Percentiles rank a stretch among this genome's conserved stretches.
Evolutionary conservation across 345 rosid species (phyloP).

Genomic region (Hypericum androsaemum): DNA sequence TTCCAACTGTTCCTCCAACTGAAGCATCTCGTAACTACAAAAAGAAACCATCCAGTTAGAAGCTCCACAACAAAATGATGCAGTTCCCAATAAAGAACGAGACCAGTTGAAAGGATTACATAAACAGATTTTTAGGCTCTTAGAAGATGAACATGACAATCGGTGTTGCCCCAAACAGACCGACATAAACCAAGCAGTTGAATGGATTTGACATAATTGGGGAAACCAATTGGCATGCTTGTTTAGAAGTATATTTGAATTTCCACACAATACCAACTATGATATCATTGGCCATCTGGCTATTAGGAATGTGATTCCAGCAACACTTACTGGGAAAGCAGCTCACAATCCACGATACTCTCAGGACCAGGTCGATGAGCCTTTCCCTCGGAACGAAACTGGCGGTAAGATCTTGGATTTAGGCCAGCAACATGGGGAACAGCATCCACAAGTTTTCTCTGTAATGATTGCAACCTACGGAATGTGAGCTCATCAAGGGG

Average conservation of each 20-base stretch:
- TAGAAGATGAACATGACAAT: too few relatives aligned
- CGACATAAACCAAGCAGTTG: too few relatives aligned
- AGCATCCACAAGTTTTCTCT: constrained; percentile 78
- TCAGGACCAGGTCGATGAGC: constrained; percentile 95
- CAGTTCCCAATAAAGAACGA: background rate
- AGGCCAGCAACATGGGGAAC: constrained; percentile 92
- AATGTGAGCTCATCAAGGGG: constrained; percentile 91
- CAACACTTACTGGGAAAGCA: constrained; percentile 74
- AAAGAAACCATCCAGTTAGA: constrained; percentile 6
- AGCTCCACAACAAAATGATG: background rate
- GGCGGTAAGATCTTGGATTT: constrained; percentile 90
- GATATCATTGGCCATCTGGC: background rate
- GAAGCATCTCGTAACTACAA: constrained; percentile 86
- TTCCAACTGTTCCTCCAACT: constrained; percentile 77
- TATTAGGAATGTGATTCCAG: background rate
- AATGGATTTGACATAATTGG: too few relatives aligned
- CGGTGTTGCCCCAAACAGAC: too few relatives aligned
- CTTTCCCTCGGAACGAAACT: constrained; percentile 65
- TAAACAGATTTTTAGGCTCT: background rate
- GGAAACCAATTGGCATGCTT: too few relatives aligned
- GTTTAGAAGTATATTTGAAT: background rate
- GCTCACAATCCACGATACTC: constrained; percentile 86
- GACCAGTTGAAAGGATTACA: background rate
- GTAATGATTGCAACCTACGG: constrained; percentile 86
- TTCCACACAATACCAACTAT: background rate